Base-by-base conservation (phyloP, 768 basidiomycete species). In the Cystobasidium ongulense region DNA sequence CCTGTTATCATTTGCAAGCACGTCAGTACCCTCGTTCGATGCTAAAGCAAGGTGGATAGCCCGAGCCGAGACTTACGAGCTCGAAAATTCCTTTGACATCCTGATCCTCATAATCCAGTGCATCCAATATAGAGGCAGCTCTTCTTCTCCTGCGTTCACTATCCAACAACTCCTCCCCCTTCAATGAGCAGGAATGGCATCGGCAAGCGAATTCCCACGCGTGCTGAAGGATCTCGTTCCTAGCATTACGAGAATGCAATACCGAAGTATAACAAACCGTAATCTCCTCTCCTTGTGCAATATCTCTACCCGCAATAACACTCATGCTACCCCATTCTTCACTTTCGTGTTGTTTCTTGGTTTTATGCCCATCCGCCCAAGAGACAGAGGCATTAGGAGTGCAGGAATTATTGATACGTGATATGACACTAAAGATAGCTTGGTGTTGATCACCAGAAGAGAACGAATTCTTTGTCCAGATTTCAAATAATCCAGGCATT, bases 281-380 rank as follows among this genome's bases (percentile, higher is more conserved):
- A 15, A 71, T 46, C 27, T 71, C 68, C 36, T 71, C 68, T 13
- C 68, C 68, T 41, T 71, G 13, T 31, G 18, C 31, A n/a, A 71
- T 71, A 35, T 23, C 15, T 27, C 5, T 54, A 15, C 35, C 36
- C 15, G 68, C 68, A 25, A 33, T 17, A 8, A 71, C 11, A 29
- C 23, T 31, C 33, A 33, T 52, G 11, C 33, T 29, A 21, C 38
- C 27, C 4, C 23, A 23, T 13, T 38, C 50, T 59, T 33, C 29
- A 17, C 35, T 15, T 17, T 50, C 21, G 7, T 50, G 4, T 4
- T 50, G 46, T 50, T 50, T n/a, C 3, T 50, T 50, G 46, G 8
- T 50, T n/a, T n/a, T n/a, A n/a, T n/a, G n/a, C n/a, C 46, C 46
- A 50, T 50, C 46, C 3, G 21, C 4, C 54, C 68, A 71, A n/a